A percentile compares a stretch with the other conserved stretches of the same genome.
Conservation (phyloP, 352 stramenopile genomes). For the Phytopythium boreale region DNA sequence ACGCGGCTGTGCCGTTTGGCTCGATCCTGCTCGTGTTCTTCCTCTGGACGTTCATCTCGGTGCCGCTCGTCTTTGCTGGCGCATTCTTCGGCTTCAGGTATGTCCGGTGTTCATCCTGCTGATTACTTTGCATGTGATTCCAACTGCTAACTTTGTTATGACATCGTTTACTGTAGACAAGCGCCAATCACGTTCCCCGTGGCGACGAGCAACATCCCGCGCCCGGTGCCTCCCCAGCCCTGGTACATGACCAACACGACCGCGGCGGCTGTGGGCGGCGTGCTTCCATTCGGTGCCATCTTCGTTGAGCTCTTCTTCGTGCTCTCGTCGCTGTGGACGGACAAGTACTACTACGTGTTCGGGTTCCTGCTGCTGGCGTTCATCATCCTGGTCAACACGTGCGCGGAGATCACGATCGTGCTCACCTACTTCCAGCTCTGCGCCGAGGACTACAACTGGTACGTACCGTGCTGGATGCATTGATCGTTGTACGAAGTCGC, state of each 20-base stretch:
- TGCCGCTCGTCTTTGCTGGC: slow-evolving; percentile 98
- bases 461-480: slow-evolving; percentile 16
- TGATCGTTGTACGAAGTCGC: background rate
- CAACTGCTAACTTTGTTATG: background rate
- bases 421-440: slow-evolving; percentile 99
- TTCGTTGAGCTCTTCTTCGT: slow-evolving; percentile 99
- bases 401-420: slow-evolving; percentile 99
- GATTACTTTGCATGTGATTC: background rate
- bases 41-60: slow-evolving; percentile 99
- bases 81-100: slow-evolving; percentile 98
- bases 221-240: slow-evolving; percentile 97
- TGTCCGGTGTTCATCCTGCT: slow-evolving; percentile 15
- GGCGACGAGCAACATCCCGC: slow-evolving; percentile 97
- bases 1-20: slow-evolving; percentile 94
- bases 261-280: slow-evolving; percentile 92
- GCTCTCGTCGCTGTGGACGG: slow-evolving; percentile 96
- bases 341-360: slow-evolving; percentile 99
- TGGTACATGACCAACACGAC: slow-evolving; percentile 98
- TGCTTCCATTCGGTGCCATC: slow-evolving; percentile 99
- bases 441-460: slow-evolving; percentile 99
- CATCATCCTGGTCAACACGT: slow-evolving; percentile 98
- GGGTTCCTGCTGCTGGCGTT: slow-evolving; percentile 99
- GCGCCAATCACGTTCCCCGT: slow-evolving; percentile 94
- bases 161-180: slow-evolving; percentile 35
- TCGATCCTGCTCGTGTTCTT: slow-evolving; percentile 97